Evolutionary conservation across 1,284 basidiomycete species (phyloP).

Genomic region (Agaricales sp.): DNA sequence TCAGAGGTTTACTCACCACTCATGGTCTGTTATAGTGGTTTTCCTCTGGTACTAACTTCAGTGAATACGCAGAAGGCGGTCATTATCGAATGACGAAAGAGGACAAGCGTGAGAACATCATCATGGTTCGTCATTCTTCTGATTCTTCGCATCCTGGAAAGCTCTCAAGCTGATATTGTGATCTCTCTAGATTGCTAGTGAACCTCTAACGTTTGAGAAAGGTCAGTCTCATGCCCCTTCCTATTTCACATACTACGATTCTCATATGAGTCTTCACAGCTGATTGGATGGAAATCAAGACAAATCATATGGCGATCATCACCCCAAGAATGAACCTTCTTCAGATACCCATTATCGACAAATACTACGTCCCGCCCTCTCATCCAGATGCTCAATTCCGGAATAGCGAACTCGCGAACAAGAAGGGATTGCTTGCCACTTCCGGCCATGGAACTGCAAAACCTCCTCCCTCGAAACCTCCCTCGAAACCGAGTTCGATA

Average conservation of each 20-base stretch:
- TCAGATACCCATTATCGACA: constrained; percentile 89
- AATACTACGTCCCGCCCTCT: constrained; percentile 76
- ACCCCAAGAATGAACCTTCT: constrained; percentile 92
- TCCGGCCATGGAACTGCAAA: not conserved
- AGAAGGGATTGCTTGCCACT: constrained; percentile 48
- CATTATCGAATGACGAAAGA: constrained; percentile 94
- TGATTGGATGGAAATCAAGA: constrained; percentile 95
- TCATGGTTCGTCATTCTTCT: constrained; percentile 60
- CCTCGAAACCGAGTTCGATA: not conserved
- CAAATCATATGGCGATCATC: constrained; percentile 87
- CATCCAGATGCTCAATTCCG: constrained; percentile 56
- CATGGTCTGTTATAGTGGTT: constrained; percentile 58
- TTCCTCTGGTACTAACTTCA: constrained; percentile 90
- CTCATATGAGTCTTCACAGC: constrained; percentile 43
- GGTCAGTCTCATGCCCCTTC: constrained; percentile 35
- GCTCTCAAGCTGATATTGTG: constrained; percentile 1
- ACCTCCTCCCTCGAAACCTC: not conserved
- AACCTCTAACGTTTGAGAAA: constrained; percentile 91
- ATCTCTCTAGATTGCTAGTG: constrained; percentile 62
- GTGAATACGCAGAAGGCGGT: constrained; percentile 81
- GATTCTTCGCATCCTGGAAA: constrained; percentile 1
- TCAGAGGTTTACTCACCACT: constrained; percentile 2
- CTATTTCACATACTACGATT: constrained; percentile 4
- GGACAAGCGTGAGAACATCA: constrained; percentile 92
- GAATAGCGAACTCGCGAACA: constrained; percentile 64